phyloP scores from a whole-genome alignment of 2,329 filamentous ascomycete genomes.

The Fusarium protoensiforme region DNA sequence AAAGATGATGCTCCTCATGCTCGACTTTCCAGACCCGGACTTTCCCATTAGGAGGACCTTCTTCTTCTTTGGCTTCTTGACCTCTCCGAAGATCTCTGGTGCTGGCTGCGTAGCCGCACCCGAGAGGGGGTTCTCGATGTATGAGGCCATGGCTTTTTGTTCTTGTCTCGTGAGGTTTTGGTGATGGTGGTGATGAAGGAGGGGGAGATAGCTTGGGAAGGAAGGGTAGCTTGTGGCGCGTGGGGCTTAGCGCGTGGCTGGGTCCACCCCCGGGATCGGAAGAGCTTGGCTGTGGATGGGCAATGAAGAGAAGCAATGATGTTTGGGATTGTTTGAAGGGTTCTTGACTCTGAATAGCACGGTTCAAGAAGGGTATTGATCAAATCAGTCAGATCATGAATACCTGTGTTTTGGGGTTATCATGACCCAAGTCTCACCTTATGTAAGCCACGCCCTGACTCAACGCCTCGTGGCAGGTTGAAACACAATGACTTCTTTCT shows the following conservation, averaged over 20 bases:
- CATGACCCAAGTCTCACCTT: background rate
- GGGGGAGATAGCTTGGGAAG: background rate
- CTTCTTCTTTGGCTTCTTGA: slow-evolving; percentile 82
- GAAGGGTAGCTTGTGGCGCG: background rate
- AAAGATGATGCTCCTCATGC: slow-evolving; percentile 98
- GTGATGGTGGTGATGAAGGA: background rate
- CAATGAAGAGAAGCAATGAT: background rate
- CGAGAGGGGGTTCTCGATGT: slow-evolving; percentile 46
- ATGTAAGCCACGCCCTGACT: background rate
- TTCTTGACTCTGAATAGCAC: background rate
- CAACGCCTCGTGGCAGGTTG: background rate
- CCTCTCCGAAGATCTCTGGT: slow-evolving; percentile 58
- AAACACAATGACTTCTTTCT: background rate
- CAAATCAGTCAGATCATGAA: background rate
- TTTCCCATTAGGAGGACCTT: slow-evolving; percentile 94
- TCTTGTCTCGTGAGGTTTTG: background rate
- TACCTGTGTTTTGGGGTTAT: background rate
- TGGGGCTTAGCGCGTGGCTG: background rate
- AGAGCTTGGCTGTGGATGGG: background rate
- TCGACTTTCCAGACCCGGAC: slow-evolving; percentile 96
- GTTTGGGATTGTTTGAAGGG: background rate
- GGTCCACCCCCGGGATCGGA: background rate
- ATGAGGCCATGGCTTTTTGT: slow-evolving; percentile 46
- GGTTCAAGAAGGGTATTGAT: background rate
- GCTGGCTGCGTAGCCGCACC: slow-evolving; percentile 39